phyloP scores from a whole-genome alignment of 371 early-diverging fungal genomes.

The Cokeromyces recurvatus region DNA sequence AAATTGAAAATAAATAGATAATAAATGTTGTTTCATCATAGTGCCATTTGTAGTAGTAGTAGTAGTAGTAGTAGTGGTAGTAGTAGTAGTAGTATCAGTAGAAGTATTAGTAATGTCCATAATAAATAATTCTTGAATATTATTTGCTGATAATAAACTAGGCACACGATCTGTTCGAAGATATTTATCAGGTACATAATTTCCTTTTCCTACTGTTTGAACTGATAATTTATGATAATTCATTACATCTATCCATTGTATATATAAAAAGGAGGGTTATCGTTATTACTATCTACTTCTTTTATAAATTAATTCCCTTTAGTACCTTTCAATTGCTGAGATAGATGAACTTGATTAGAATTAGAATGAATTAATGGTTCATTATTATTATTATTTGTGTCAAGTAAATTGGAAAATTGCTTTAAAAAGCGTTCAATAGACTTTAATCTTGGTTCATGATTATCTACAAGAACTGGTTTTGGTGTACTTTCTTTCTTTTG shows the following conservation, averaged over 20 bases:
- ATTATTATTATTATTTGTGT: background rate
- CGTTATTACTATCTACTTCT: no score
- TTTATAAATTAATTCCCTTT: no score
- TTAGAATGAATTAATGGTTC: no score
- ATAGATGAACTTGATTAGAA: no score
- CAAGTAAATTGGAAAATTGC: constrained; percentile 14
- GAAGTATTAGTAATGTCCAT: no score
- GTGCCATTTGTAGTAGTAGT: background rate
- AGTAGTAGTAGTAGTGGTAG: background rate
- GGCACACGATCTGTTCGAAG: constrained; percentile 18
- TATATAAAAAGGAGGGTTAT: constrained; percentile 3
- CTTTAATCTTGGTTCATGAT: constrained; percentile 14
- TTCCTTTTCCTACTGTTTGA: constrained; percentile 19
- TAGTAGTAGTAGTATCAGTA: no score
- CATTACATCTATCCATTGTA: no score
- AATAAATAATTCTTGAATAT: constrained; percentile 2
- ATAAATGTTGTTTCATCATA: constrained; percentile 27
- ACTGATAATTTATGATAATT: constrained; percentile 4
- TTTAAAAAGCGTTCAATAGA: constrained; percentile 4
- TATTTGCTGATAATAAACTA: background rate
- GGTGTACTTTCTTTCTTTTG: constrained; percentile 6
- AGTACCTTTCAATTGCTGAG: no score
- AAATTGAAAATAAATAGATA: constrained; percentile 60
- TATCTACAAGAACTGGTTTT: constrained; percentile 6
- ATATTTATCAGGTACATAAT: no score